Evolutionary conservation across 371 early-diverging fungal species (phyloP).

Genomic region (Capniomyces stellatus): DNA sequence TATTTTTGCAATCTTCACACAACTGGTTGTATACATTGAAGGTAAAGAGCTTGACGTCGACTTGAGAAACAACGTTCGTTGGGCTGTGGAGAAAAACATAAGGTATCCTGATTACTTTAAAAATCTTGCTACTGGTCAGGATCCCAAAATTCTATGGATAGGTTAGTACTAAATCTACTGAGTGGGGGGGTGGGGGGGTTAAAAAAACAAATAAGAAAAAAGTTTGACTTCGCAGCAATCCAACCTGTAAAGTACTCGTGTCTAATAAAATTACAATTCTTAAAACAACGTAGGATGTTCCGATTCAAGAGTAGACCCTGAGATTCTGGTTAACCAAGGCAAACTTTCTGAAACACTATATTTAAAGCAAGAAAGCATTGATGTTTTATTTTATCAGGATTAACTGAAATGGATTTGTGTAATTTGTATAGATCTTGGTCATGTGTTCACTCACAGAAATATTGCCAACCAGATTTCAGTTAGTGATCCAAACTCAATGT

Average conservation of each 20-base stretch:
- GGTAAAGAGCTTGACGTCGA: not conserved
- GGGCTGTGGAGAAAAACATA: conserved; percentile 31
- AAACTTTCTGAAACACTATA: not conserved
- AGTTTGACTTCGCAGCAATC: too few species aligned
- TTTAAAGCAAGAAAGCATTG: too few species aligned
- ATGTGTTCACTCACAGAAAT: conserved; percentile 87
- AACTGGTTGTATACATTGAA: too few species aligned
- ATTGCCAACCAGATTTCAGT: conserved; percentile 77
- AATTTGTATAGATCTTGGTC: conserved; percentile 35
- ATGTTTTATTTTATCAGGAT: too few species aligned
- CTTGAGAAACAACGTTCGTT: conserved; percentile 25
- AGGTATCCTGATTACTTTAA: conserved; percentile 36
- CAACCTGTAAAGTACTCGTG: too few species aligned
- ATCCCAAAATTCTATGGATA: conserved; percentile 82
- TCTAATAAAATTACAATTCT: too few species aligned
- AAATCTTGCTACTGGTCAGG: conserved; percentile 46
- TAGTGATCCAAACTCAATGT: conserved; percentile 57
- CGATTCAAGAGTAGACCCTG: conserved; percentile 81
- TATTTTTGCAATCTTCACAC: too few species aligned
- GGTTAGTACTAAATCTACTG: too few species aligned
- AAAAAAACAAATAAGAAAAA: too few species aligned
- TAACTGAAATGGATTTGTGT: not conserved
- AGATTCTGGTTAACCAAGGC: conserved; percentile 9
- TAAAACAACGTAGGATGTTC: conserved; percentile 41
- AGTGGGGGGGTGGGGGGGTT: too few species aligned